Evolutionary conservation across 1,139 yeast genomes (phyloP).

Genomic region (Yamadazyma jaroonii): DNA sequence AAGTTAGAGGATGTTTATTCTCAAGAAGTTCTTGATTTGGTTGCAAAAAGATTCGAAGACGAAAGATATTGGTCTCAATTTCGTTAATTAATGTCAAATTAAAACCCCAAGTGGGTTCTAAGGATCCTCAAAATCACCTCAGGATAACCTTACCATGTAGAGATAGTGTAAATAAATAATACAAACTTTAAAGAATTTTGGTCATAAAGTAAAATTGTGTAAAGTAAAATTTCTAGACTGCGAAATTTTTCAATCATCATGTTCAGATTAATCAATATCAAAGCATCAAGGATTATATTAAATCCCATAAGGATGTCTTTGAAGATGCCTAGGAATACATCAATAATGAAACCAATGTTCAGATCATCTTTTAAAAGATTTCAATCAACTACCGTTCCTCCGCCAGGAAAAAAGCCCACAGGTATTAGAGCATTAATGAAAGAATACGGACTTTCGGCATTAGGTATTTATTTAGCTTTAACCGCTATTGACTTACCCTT

Average conservation of each 20-base stretch:
- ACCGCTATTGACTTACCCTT: constrained; percentile 77
- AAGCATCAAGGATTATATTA: constrained; percentile 1
- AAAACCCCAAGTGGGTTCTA: no score
- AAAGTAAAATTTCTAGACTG: no score
- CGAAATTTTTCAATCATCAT: constrained; percentile 1
- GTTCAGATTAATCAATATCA: constrained; percentile 2
- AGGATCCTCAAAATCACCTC: no score
- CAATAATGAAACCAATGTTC: neutral
- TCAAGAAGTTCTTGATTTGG: constrained; percentile 54
- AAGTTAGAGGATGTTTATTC: constrained; percentile 62
- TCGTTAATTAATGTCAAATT: constrained; percentile 17
- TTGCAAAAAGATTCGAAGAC: constrained; percentile 65
- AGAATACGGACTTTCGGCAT: constrained; percentile 88
- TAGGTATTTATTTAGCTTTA: constrained; percentile 76
- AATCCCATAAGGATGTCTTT: neutral
- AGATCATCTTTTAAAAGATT: constrained; percentile 14
- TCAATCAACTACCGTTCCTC: constrained; percentile 17
- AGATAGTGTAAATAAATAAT: no score
- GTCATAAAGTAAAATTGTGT: no score
- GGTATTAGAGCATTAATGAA: constrained; percentile 71
- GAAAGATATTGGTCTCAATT: constrained; percentile 69
- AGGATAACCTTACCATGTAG: no score
- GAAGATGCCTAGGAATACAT: neutral
- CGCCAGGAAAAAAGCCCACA: constrained; percentile 28
- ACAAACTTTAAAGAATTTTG: no score